Conservation (phyloP, 164 flowering plant species). For the Euptelea pleiosperma region DNA sequence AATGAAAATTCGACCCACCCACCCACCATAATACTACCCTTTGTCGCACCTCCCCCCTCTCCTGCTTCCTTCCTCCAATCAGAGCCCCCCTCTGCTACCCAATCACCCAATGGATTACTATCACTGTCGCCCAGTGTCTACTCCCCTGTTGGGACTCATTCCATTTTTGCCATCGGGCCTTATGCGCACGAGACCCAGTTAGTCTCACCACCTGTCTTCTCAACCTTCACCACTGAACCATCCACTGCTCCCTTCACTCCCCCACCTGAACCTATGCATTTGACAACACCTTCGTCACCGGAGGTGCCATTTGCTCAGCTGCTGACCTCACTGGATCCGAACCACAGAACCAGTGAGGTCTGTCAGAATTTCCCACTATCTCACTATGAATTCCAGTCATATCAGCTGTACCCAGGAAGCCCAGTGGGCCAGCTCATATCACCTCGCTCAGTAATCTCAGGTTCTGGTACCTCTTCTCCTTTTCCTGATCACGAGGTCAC, state of each 20-base stretch:
- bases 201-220: conserved; percentile 89
- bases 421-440: conserved; percentile 82
- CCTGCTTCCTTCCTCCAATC: conserved; percentile 87
- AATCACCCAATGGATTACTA: conserved; percentile 59
- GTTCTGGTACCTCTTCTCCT: conserved; percentile 81
- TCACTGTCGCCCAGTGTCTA: conserved; percentile 55
- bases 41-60: conserved; percentile 87
- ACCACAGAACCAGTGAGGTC: conserved; percentile 26
- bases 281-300: conserved; percentile 93
- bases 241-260: conserved; percentile 91
- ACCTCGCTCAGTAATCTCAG: conserved; percentile 75
- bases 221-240: conserved; percentile 79
- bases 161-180: conserved; percentile 86
- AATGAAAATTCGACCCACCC: conserved; percentile 35
- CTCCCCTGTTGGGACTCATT: conserved; percentile 65
- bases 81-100: conserved; percentile 68
- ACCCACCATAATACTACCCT: conserved; percentile 44
- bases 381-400: conserved; percentile 66
- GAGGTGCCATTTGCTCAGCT: conserved; percentile 91
- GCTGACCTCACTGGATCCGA: conserved; percentile 41
- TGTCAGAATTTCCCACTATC: conserved; percentile 40
- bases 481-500: conserved; percentile 56
- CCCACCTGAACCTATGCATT: conserved; percentile 84
- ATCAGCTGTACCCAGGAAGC: conserved; percentile 83
- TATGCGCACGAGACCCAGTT: conserved; percentile 89